Conservation (phyloP, 768 basidiomycete species). For the Suillus decipiens region DNA sequence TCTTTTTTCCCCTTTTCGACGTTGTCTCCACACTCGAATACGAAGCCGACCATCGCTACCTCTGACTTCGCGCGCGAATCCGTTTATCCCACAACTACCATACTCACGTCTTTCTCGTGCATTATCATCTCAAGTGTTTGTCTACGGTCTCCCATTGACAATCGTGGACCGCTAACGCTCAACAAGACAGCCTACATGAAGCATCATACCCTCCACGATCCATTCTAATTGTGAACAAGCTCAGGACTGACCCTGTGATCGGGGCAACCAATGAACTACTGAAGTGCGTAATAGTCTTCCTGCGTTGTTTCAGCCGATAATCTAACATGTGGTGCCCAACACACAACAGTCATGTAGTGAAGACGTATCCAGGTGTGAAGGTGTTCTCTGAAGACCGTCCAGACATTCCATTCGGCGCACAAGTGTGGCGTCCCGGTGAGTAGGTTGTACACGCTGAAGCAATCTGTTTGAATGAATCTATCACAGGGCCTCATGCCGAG, state of each 20-base stretch:
- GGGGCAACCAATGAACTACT: slow-evolving; percentile 76
- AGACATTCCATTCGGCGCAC: slow-evolving; percentile 64
- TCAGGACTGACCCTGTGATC: slow-evolving; percentile 75
- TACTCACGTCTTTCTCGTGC: background rate
- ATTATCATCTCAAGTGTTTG: slow-evolving; percentile 12
- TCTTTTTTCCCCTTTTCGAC: background rate
- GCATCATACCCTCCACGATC: slow-evolving; percentile 49
- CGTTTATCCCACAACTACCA: background rate
- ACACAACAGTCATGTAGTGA: slow-evolving; percentile 52
- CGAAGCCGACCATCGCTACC: background rate
- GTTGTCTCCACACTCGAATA: background rate
- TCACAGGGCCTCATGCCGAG: slow-evolving; percentile 48
- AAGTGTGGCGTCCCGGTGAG: slow-evolving; percentile 67
- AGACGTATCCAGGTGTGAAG: slow-evolving; percentile 58
- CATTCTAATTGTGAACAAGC: slow-evolving; percentile 79
- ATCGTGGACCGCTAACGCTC: slow-evolving; percentile 24
- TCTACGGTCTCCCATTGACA: background rate
- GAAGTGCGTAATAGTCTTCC: slow-evolving; percentile 44
- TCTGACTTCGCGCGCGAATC: background rate
- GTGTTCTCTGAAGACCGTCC: slow-evolving; percentile 68
- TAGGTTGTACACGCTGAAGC: slow-evolving; percentile 4
- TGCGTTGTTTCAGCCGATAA: background rate
- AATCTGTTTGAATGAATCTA: slow-evolving; percentile 9
- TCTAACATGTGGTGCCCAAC: slow-evolving; percentile 9
- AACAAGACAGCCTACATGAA: slow-evolving; percentile 25